Evolutionary conservation across 371 early-diverging fungal species (phyloP).

Genomic region (Rhizopus stolonifer): DNA sequence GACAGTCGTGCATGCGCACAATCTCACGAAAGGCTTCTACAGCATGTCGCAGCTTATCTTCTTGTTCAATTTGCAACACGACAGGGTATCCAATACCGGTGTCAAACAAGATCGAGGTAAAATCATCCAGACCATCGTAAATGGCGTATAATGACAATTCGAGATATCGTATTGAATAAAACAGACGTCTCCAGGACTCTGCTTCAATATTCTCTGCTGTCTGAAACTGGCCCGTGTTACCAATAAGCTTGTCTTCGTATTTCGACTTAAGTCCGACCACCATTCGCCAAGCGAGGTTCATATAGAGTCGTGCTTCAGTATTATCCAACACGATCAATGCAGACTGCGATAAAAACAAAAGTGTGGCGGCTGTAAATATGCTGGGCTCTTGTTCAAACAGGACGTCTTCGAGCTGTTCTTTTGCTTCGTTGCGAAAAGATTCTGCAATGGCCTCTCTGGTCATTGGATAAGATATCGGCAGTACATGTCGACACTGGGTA

Average conservation of each 20-base stretch:
- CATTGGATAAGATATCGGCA: conserved; percentile 5
- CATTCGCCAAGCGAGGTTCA: conserved; percentile 41
- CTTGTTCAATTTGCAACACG: conserved; percentile 22
- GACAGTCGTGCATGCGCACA: conserved; percentile 27
- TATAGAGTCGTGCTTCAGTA: conserved; percentile 32
- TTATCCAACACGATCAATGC: conserved; percentile 27
- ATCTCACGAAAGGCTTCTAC: conserved; percentile 22
- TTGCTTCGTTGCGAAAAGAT: conserved; percentile 28
- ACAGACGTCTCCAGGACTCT: conserved; percentile 41
- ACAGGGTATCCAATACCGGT: conserved; percentile 35
- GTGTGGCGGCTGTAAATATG: conserved; percentile 22
- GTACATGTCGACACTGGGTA: conserved; percentile 32
- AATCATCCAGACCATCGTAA: conserved; percentile 29
- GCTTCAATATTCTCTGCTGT: conserved; percentile 19
- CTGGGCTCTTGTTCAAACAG: conserved; percentile 36
- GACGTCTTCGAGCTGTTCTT: conserved; percentile 23
- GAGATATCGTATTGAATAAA: conserved; percentile 32
- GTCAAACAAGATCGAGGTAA: conserved; percentile 28
- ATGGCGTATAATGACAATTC: conserved; percentile 30
- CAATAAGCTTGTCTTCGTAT: conserved; percentile 14
- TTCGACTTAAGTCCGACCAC: conserved; percentile 25
- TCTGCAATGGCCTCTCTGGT: conserved; percentile 25
- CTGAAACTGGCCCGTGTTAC: neutral
- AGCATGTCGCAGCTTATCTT: conserved; percentile 9
- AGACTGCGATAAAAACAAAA: conserved; percentile 26